Evolutionary conservation across 2,329 filamentous ascomycete genomes (phyloP).

Genomic region (Xylariaceae sp.): DNA sequence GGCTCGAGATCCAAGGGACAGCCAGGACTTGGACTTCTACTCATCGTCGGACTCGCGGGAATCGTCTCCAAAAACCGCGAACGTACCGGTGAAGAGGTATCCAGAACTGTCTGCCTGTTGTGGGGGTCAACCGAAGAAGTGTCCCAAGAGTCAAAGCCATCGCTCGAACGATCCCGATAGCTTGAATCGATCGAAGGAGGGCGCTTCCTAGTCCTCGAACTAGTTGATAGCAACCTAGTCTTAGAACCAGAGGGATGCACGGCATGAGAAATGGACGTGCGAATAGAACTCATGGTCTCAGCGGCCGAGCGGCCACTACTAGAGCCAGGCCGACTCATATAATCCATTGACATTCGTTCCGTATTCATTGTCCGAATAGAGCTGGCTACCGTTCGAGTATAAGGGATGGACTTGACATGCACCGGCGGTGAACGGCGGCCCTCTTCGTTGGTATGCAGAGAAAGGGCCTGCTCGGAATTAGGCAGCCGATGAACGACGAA

Average conservation of each 20-base stretch:
- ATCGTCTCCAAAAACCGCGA: constrained; percentile 69
- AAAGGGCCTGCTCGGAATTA: constrained; percentile 32
- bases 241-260: constrained; percentile 61
- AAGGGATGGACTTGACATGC: constrained; percentile 57
- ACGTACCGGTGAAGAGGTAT: constrained; percentile 49
- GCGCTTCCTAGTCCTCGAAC: constrained; percentile 44
- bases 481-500: constrained; percentile 44
- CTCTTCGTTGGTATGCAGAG: constrained; percentile 39
- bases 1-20: constrained; percentile 59
- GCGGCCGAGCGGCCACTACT: constrained; percentile 48
- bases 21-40: constrained; percentile 66
- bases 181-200: constrained; percentile 53
- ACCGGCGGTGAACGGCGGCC: constrained; percentile 36
- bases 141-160: constrained; percentile 76
- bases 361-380: constrained; percentile 38
- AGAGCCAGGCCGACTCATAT: constrained; percentile 48
- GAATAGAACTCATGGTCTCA: constrained; percentile 51
- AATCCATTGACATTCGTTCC: constrained; percentile 41
- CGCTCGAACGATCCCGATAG: constrained; percentile 43
- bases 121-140: constrained; percentile 68
- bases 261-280: constrained; percentile 50
- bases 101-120: constrained; percentile 60
- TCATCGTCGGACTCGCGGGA: constrained; percentile 65
- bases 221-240: constrained; percentile 53
- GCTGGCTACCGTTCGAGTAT: constrained; percentile 46